A percentile compares a stretch with the other conserved stretches of the same genome.
Evolutionary conservation across 2,329 filamentous ascomycete species (phyloP).

Genomic region (Kalmusia sp.): DNA sequence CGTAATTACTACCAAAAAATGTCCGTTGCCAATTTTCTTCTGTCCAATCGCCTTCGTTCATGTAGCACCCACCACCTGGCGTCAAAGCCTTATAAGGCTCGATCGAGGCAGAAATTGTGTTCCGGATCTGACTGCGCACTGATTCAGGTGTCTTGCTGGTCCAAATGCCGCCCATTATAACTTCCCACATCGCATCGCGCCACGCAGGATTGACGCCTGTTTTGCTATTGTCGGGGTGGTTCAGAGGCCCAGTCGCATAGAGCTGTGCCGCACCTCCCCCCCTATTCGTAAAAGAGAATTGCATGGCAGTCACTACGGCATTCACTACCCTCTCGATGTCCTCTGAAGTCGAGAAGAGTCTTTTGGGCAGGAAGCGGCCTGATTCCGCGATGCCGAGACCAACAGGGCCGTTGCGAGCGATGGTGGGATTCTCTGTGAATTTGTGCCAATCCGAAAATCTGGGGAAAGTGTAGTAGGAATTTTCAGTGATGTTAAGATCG

Average conservation of each 20-base stretch:
- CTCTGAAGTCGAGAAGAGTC: conserved; percentile 29
- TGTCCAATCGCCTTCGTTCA: conserved; percentile 46
- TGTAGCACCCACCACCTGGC: conserved; percentile 44
- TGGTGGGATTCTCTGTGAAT: conserved; percentile 36
- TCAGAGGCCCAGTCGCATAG: conserved; percentile 43
- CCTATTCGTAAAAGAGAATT: conserved; percentile 34
- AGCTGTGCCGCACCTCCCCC: conserved; percentile 41
- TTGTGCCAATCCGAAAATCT: conserved; percentile 41
- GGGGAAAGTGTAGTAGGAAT: conserved; percentile 38
- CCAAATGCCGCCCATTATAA: conserved; percentile 43
- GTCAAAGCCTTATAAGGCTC: conserved; percentile 42
- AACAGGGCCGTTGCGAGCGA: conserved; percentile 42
- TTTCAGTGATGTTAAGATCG: conserved; percentile 39
- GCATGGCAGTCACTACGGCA: conserved; percentile 41
- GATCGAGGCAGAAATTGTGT: conserved; percentile 37
- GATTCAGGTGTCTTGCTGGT: conserved; percentile 24
- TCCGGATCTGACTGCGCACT: conserved; percentile 33
- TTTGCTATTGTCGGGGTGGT: conserved; percentile 38
- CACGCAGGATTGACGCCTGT: conserved; percentile 42
- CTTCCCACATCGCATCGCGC: conserved; percentile 42
- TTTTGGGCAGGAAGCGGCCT: conserved; percentile 41
- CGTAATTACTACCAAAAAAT: conserved; percentile 44
- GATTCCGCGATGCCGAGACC: conserved; percentile 42
- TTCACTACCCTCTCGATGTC: conserved; percentile 34
- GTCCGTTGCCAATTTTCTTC: conserved; percentile 44